Base-by-base conservation (phyloP, 2,329 filamentous ascomycete species). In the Sclerotiophoma versabilis region DNA sequence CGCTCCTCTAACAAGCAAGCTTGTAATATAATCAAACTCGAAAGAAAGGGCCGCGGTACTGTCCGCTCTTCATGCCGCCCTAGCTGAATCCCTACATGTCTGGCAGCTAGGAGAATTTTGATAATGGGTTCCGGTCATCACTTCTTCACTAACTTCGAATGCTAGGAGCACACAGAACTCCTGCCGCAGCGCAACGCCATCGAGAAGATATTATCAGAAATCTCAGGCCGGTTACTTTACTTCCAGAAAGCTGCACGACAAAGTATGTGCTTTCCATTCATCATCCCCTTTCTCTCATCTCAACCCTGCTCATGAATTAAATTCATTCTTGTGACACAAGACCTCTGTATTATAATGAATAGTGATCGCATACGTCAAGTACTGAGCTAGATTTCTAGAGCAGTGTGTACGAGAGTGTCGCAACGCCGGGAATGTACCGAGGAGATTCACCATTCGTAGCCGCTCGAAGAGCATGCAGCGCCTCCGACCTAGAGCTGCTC, bases 401-500 rank as follows among this genome's bases (percentile, higher is more conserved):
- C 41, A 32, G 41, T 19, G 41, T 45, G 10, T 45, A 45, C n/a
- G 30, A 34, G 15, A 34, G n/a, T 30, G 11, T 33, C 29, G 11
- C 30, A 26, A n/a, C 22, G n/a, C 30, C 15, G 23, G 30, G 25
- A n/a, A 5, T 6, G 12, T 26, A 14, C 8, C 27, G 10, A n/a
- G 26, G 12, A 15, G 11, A 14, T 12, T 23, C 41, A 26, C 14
- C 41, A 10, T n/a, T 12, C 11, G 4, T 26, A 9, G 27, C 8
- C 10, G 17, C n/a, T 37, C 43, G n/a, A n/a, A n/a, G 32, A 36
- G 30, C 33, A 22, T 46, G 37, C 43, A 36, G 32, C 32, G 32
- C 43, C 5, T n/a, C 10, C 8, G 43, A 46, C 10, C n/a, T 38
- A 15, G 44, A 48, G 22, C 23, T 48, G 12, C 44, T 48, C n/a